Evolutionary conservation across 768 basidiomycete species (phyloP).

Genomic region (Suillus tomentosus): DNA sequence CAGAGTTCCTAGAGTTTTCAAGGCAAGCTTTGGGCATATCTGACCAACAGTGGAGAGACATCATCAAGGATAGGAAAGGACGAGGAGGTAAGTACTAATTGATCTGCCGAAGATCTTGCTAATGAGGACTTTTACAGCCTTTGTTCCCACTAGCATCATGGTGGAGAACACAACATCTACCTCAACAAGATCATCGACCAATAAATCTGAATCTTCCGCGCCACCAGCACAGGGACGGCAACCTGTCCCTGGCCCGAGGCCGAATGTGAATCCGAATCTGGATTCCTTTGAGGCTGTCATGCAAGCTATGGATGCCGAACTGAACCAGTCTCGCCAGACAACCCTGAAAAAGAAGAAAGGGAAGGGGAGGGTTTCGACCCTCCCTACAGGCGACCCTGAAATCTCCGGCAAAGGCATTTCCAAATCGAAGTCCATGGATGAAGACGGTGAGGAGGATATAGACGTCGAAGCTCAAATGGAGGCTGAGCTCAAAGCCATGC

Average conservation of each 20-base stretch:
- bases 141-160: conserved; percentile 46
- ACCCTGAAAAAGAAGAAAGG: conserved; percentile 14
- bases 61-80: conserved; percentile 72
- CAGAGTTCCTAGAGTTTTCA: conserved; percentile 94
- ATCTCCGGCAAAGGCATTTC: conserved; percentile 51
- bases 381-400: conserved; percentile 20
- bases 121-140: conserved; percentile 42
- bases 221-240: conserved; percentile 13
- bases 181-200: neutral
- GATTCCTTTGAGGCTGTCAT: conserved; percentile 96
- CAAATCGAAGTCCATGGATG: conserved; percentile 32
- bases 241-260: conserved; percentile 39
- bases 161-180: conserved; percentile 14
- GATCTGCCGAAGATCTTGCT: neutral
- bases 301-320: conserved; percentile 90
- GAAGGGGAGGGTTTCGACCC: conserved; percentile 20
- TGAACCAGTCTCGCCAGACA: conserved; percentile 49
- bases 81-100: conserved; percentile 70
- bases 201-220: neutral
- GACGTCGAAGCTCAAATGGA: conserved; percentile 91
- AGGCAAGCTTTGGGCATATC: conserved; percentile 87
- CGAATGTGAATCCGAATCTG: conserved; percentile 64
- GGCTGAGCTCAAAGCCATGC: conserved; percentile 69
- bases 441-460: conserved; percentile 49
- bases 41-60: conserved; percentile 88